Conservation (phyloP, 23 red algal genomes). For the Gracilaria vermiculophylla region DNA sequence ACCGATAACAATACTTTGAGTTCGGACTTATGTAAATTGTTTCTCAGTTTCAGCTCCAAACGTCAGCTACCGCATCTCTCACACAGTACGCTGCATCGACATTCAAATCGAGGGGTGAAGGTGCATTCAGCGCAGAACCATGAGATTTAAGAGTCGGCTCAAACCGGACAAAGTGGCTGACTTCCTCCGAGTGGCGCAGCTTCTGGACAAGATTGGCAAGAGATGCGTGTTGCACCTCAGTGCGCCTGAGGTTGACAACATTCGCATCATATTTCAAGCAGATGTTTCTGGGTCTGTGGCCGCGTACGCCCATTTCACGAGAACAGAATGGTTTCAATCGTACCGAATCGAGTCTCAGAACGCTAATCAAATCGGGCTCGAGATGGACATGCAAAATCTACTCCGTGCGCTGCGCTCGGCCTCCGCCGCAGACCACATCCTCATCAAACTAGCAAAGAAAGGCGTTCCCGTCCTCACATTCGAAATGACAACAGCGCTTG, state of each 20-base stretch:
- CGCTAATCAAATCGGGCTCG: constrained; percentile 86
- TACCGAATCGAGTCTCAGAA: constrained; percentile 90
- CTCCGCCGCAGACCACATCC: constrained; percentile 65
- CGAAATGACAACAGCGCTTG: constrained; percentile 75
- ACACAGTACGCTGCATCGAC: neutral
- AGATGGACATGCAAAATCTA: constrained; percentile 85
- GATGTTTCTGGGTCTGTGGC: constrained; percentile 47
- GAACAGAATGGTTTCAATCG: constrained; percentile 75
- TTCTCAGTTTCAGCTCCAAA: neutral
- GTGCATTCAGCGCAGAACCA: neutral
- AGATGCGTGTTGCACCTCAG: constrained; percentile 75
- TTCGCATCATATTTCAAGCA: constrained; percentile 65
- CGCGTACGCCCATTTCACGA: constrained; percentile 28
- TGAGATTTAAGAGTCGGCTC: constrained; percentile 63
- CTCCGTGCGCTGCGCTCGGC: constrained; percentile 76
- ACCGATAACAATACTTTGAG: no score
- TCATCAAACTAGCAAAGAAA: constrained; percentile 80
- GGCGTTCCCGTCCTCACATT: constrained; percentile 82
- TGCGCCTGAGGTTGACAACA: constrained; percentile 55
- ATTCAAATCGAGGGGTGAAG: neutral
- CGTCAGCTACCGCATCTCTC: neutral
- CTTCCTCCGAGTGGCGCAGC: constrained; percentile 47
- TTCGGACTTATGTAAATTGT: no score
- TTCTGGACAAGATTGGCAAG: constrained; percentile 64
- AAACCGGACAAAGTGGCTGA: constrained; percentile 36